phyloP scores from a whole-genome alignment of 2,329 filamentous ascomycete genomes.

The Aureobasidium pullulans region DNA sequence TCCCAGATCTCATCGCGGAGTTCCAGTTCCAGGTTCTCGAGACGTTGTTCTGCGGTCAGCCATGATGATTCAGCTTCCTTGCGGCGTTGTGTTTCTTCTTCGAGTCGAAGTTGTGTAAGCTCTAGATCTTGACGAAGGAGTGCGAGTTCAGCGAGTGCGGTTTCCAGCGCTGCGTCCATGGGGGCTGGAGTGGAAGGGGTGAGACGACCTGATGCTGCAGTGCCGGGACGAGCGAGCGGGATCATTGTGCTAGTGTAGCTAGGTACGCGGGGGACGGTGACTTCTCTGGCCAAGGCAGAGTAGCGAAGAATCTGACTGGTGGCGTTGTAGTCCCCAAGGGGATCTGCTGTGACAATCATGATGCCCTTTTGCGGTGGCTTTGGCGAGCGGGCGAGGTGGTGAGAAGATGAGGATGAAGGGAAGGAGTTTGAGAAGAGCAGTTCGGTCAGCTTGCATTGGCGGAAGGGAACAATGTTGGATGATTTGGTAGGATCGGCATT shows the following conservation, averaged over 20 bases:
- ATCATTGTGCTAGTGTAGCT: slow-evolving; percentile 67
- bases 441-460: slow-evolving; percentile 48
- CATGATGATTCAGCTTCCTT: slow-evolving; percentile 67
- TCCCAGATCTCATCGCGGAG: slow-evolving; percentile 81
- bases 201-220: slow-evolving; percentile 30
- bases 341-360: slow-evolving; percentile 95
- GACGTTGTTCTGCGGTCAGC: slow-evolving; percentile 53
- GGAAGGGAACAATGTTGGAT: slow-evolving; percentile 65
- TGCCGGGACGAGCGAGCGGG: slow-evolving; percentile 27
- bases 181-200: slow-evolving; percentile 38
- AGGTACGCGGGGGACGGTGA: slow-evolving; percentile 82
- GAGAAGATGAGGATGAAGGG: slow-evolving; percentile 35
- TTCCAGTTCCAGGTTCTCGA: slow-evolving; percentile 72
- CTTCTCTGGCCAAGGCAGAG: slow-evolving; percentile 83
- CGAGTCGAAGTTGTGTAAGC: slow-evolving; percentile 60
- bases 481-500: slow-evolving; percentile 45
- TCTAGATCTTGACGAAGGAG: slow-evolving; percentile 74
- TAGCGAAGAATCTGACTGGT: slow-evolving; percentile 95
- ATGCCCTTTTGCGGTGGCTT: slow-evolving; percentile 77
- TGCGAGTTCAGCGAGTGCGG: slow-evolving; percentile 71
- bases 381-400: slow-evolving; percentile 36
- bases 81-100: slow-evolving; percentile 63
- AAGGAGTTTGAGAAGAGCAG: slow-evolving; percentile 46
- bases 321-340: slow-evolving; percentile 88
- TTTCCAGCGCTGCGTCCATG: slow-evolving; percentile 60